Base-by-base conservation (phyloP, 2,329 filamentous ascomycete species). In the Aquanectria penicillioides region DNA sequence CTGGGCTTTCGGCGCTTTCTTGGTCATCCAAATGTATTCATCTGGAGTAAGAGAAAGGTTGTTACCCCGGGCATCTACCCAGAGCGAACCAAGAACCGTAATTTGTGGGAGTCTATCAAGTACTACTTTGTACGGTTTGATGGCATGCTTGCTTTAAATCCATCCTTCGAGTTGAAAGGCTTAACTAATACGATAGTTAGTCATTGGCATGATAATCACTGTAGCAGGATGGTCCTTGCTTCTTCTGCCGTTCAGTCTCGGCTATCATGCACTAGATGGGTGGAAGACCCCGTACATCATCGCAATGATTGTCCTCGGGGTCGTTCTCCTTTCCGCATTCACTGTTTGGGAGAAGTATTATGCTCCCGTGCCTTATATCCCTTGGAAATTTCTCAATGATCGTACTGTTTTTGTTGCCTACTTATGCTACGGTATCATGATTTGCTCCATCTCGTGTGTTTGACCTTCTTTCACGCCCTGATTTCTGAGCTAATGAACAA, bases 41-140 rank as follows among this genome's bases (percentile, higher is more conserved):
- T 75, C 28, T 47, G 71, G 43, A 71, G 71, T 36, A 72, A 78
- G 69, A 74, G 77, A 17, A 86, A 81, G 69, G 84, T 84, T 11
- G 79, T 80, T 56, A 77, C 77, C 55, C 67, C 76, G n/a, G 84
- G 83, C 3, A 64, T 83, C 6, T 65, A 84, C 9, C 77, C 79
- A 2, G 71, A 74, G 18, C 71, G 75, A 17, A 77, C 74, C 7
- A 79, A 75, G n/a, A 75, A 69, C 5, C 82, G 86, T 12, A 84
- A 77, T 2, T n/a, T 72, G 1, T 43, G 51, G 6, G 23, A 88
- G 67, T 84, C 81, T 3, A 61, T 82, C 36, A 73, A 77, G 64
- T 76, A 85, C 69, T 87, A 89, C 69, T 67, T 80, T 11, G 68
- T 84, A 20, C 81, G 90, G 59, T 89, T 89, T 62, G 88, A 90